phyloP scores from a whole-genome alignment of 2,329 filamentous ascomycete species.

The Elsinoe ampelina region DNA sequence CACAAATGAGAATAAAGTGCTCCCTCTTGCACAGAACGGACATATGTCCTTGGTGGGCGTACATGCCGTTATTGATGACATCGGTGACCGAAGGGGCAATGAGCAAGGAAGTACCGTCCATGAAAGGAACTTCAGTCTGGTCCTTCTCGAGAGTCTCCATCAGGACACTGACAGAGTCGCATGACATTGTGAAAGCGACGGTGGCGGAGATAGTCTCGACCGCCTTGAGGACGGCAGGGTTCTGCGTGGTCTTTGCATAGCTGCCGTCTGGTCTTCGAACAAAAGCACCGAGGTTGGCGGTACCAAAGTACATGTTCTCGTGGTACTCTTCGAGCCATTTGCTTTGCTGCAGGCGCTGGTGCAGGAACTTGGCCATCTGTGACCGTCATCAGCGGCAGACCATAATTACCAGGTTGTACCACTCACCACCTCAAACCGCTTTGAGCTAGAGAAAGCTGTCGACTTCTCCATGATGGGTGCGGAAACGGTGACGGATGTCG shows the following conservation, averaged over 20 bases:
- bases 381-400: neutral
- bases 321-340: slow-evolving; percentile 13
- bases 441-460: slow-evolving; percentile 7
- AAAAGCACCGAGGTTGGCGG: slow-evolving; percentile 12
- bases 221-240: slow-evolving; percentile 10
- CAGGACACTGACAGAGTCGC: slow-evolving; percentile 10
- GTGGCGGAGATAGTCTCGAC: slow-evolving; percentile 9
- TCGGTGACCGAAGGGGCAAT: neutral
- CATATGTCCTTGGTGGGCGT: neutral
- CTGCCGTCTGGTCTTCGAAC: slow-evolving; percentile 6
- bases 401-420: neutral
- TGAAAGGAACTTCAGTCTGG: slow-evolving; percentile 8
- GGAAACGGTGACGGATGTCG: slow-evolving; percentile 5
- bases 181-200: slow-evolving; percentile 11
- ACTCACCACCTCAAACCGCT: slow-evolving; percentile 13
- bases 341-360: slow-evolving; percentile 9
- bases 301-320: slow-evolving; percentile 14
- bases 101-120: slow-evolving; percentile 7
- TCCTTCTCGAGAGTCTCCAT: slow-evolving; percentile 11
- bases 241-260: slow-evolving; percentile 13
- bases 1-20: slow-evolving; percentile 12
- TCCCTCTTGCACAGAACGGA: slow-evolving; percentile 10
- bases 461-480: slow-evolving; percentile 12
- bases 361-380: slow-evolving; percentile 13
- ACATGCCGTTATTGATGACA: slow-evolving; percentile 5